These are phyloP conservation scores for Lipomyces orientalis DNA, from an alignment of 805 yeast species.

Conservation along the genomic window DNA sequence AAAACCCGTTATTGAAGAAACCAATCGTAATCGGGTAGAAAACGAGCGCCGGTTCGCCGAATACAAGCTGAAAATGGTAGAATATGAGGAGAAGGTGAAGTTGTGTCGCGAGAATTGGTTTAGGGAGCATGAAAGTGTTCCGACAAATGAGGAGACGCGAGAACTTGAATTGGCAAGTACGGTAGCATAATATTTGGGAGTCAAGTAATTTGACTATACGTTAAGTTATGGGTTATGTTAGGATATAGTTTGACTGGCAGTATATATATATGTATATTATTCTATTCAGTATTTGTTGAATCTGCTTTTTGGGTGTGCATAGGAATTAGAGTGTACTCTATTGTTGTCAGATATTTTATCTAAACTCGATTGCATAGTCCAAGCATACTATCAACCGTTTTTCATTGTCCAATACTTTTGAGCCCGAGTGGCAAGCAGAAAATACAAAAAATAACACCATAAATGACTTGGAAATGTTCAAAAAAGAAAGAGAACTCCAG, in stretches of 20 bases:
- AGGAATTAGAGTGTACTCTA: background rate
- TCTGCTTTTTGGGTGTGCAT: background rate
- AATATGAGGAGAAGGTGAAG: slow-evolving; percentile 49
- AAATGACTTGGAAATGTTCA: background rate
- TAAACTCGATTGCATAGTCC: background rate
- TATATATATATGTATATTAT: slow-evolving; percentile 12
- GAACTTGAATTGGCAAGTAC: slow-evolving; percentile 23
- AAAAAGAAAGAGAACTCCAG: background rate
- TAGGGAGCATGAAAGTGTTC: slow-evolving; percentile 46
- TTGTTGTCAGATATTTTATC: background rate
- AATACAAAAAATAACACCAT: background rate
- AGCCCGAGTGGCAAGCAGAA: background rate
- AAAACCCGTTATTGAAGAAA: slow-evolving; percentile 40
- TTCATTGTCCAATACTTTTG: background rate
- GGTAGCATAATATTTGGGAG: slow-evolving; percentile 9
- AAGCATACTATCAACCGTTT: background rate
- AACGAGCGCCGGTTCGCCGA: slow-evolving; percentile 33
- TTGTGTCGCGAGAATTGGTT: slow-evolving; percentile 48
- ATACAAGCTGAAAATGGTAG: slow-evolving; percentile 36
- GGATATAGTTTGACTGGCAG: background rate
- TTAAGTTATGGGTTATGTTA: background rate
- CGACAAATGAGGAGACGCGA: slow-evolving; percentile 41
- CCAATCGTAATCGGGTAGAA: slow-evolving; percentile 30
- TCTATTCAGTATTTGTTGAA: background rate
- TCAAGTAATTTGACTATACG: no score